Percentiles rank a stretch among this genome's conserved stretches.
Conservation (phyloP, 257 asterid species). For the Phtheirospermum japonicum region DNA sequence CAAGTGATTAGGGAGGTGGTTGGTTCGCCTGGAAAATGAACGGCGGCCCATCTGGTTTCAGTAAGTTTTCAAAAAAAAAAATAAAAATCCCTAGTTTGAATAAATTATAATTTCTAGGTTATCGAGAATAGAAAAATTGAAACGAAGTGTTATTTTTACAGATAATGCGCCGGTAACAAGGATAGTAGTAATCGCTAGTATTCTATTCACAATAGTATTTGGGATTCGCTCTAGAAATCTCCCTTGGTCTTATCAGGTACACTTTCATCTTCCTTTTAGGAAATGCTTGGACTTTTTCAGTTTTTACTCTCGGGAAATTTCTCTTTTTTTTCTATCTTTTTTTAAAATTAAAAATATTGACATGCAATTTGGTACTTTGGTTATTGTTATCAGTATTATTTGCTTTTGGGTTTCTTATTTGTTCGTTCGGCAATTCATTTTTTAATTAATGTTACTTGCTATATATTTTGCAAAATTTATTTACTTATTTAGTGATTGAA, state of each 20-base stretch:
- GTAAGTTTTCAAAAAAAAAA: neutral
- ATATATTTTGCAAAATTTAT: neutral
- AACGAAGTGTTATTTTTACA: constrained; percentile 23
- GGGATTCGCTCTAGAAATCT: constrained; percentile 83
- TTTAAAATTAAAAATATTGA: no score
- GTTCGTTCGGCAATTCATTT: neutral
- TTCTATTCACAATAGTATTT: constrained; percentile 76
- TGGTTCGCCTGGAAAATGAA: constrained; percentile 62
- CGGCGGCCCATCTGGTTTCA: constrained; percentile 17
- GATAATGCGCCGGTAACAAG: constrained; percentile 93
- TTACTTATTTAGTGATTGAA: constrained; percentile 2
- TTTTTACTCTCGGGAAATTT: no score
- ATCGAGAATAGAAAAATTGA: neutral
- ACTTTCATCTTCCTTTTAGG: neutral
- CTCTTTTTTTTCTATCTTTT: no score
- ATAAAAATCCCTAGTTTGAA: neutral
- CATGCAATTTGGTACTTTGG: no score
- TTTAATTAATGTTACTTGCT: neutral
- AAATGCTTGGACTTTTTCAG: neutral
- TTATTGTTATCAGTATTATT: neutral
- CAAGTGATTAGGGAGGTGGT: constrained; percentile 34
- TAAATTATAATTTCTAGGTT: neutral
- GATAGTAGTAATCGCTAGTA: constrained; percentile 65
- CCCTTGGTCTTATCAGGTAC: constrained; percentile 84
- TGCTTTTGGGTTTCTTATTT: neutral